Base-by-base conservation (phyloP, 768 basidiomycete species). In the Pleurotus eryngii region DNA sequence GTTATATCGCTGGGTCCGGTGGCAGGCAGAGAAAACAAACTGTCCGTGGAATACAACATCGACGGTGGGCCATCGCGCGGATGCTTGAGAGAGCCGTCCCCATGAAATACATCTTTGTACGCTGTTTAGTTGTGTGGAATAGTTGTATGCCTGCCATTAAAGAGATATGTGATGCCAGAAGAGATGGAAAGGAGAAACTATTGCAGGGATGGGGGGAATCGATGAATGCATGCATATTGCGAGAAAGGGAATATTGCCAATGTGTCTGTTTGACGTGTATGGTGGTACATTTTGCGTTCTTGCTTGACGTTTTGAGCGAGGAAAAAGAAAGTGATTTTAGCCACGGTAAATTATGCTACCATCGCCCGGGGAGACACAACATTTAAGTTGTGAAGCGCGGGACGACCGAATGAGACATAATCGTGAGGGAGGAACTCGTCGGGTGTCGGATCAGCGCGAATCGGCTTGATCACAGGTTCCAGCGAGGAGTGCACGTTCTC, bases 401-500 rank as follows among this genome's bases (percentile, higher is more conserved):
- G 83, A 49, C 90, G 86, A 68, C 89, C 85, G 69, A 90, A 89
- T 37, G 82, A 72, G 62, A 92, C 86, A 68, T 87, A 91, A 72
- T 90, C 89, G 69, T 90, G 87, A 3, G 90, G 89, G 57, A 90
- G 81, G 69, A 77, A 89, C 67, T 90, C 88, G 60, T 91, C 89
- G 48, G 88, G 85, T 35, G 84, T 75, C 56, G 77, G 75, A 67
- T 90, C 90, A 60, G 81, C 73, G 61, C 81, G 81, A 61, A 82
- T 82, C 70, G 90, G 89, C 73, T 84, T 89, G 64, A 89, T 70
- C 58, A 84, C 78, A 56, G 87, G 85, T 73, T 91, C 87, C 14
- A 55, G 18, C 26, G 82, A 77, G 46, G 83, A 78, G 20, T 83
- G 79, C 56, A 85, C 72, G 65, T 93, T 93, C 76, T 93, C 90